Evolutionary conservation across 2,329 filamentous ascomycete species (phyloP), one percentile per base, ranked within the genome.

Genomic region (Monascus ruber): DNA sequence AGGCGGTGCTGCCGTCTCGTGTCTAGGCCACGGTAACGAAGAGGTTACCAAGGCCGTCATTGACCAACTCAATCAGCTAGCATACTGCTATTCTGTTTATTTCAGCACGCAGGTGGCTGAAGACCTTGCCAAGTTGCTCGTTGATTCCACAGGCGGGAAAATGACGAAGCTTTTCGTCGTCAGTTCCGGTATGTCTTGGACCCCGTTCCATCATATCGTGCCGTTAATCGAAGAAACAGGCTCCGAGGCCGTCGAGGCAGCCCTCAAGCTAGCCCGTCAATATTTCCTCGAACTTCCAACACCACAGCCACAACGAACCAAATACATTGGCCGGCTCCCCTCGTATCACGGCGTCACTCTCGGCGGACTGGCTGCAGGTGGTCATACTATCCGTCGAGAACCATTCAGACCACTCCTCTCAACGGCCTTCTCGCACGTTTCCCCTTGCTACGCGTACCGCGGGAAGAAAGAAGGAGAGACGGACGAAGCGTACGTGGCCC

Each of bases 311-410:
- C 57, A 69, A 35, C 69, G 81, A 2, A 66, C 65, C 0, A 68
- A 72, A 35, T 82, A 81, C 59, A 82, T 87, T 48, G 69, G 77
- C 5, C 71, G 82, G 10, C 62, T 74, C 26, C 69, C 76, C 24
- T 81, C 76, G 7, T 87, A 83, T 49, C 83, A 87, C 49, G 83
- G 83, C 5, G 77, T 72, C 26, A 85, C 81, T 0, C 56, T 87
- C 0, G 82, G 81, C 0, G 70, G 81, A 1, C 67, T 87, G 39
- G 72, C 74, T 0, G 65, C 81, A 10, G 72, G 81, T 6, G 80
- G 80, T 6, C 77, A 85, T 54, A 59, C 70, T 4, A 64, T 66
- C 4, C 70, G 83, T 29, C 72, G 78, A 41, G 66, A 70, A 1
- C 69, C 76, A 1, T 87, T 81, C 49, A 72, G 79, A 47, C 68